phyloP scores from a whole-genome alignment of 2,329 filamentous ascomycete genomes.

The Colletotrichum camelliae region DNA sequence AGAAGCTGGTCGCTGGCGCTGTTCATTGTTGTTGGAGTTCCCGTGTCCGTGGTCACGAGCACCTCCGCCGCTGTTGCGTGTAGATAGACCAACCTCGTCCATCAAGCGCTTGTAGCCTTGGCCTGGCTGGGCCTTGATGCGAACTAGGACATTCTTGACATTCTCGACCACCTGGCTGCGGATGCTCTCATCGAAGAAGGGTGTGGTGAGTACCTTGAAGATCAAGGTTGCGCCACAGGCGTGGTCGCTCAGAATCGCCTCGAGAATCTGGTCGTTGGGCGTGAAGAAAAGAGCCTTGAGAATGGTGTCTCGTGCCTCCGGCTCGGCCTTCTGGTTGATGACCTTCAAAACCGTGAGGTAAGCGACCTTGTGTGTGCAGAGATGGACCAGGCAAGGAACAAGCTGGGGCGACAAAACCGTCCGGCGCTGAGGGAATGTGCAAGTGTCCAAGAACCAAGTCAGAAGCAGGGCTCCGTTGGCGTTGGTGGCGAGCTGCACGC shows the following conservation, averaged over 20 bases:
- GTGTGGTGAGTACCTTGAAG: conserved; percentile 97
- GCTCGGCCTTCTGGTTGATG: conserved; percentile 95
- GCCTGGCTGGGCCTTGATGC: conserved; percentile 89
- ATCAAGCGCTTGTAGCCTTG: conserved; percentile 98
- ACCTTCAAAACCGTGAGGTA: conserved; percentile 97
- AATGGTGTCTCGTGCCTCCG: conserved; percentile 88
- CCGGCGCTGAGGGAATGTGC: conserved; percentile 90
- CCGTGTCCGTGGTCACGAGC: conserved; percentile 46
- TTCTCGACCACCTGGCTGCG: conserved; percentile 89
- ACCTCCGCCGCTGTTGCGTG: conserved; percentile 52
- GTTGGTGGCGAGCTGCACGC: conserved; percentile 94
- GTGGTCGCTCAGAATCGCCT: conserved; percentile 90
- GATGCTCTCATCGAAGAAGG: conserved; percentile 94
- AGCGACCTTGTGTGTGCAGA: conserved; percentile 98
- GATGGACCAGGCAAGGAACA: conserved; percentile 89
- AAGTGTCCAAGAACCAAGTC: conserved; percentile 98
- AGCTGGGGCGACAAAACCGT: conserved; percentile 91
- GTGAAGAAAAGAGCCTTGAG: conserved; percentile 93
- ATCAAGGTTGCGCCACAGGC: conserved; percentile 93
- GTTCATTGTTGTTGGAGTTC: conserved; percentile 39
- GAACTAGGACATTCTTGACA: conserved; percentile 85
- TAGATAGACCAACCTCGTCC: conserved; percentile 95
- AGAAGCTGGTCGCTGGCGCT: conserved; percentile 62
- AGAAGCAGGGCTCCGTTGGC: conserved; percentile 92
- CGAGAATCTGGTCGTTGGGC: conserved; percentile 81